Conservation (phyloP, 345 rosid species). For the Cardamine chenopodiifolia region DNA sequence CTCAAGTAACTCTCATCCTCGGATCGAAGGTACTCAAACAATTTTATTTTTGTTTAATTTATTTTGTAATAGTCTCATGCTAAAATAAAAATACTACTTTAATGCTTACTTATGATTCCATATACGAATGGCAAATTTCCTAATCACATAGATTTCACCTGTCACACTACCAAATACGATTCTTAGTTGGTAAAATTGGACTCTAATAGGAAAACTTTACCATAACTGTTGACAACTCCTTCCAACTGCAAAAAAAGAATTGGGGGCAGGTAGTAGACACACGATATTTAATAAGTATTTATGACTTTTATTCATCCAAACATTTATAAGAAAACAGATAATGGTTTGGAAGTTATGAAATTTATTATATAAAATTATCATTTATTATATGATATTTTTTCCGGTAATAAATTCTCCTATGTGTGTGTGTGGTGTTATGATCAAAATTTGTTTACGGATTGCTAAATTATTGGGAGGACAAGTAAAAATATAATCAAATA, state of each 20-base stretch:
- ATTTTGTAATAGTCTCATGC: background rate
- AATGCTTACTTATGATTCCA: background rate
- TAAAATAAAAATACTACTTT: background rate
- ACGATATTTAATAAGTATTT: background rate
- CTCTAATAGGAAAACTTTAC: slow-evolving; percentile 21
- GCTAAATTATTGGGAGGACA: background rate
- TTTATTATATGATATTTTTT: background rate
- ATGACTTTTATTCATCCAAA: slow-evolving; percentile 24
- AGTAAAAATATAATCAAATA: background rate
- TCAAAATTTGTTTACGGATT: background rate
- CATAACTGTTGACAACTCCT: slow-evolving; percentile 32
- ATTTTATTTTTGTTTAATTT: too few species aligned
- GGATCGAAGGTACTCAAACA: too few species aligned
- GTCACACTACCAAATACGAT: slow-evolving; percentile 17
- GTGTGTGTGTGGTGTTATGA: background rate
- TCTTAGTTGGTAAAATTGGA: slow-evolving; percentile 22
- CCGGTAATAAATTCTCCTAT: background rate
- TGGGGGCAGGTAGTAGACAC: slow-evolving; percentile 30
- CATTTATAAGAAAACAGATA: slow-evolving; percentile 17
- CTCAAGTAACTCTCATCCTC: too few species aligned
- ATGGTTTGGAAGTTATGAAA: slow-evolving; percentile 30
- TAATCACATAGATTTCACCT: background rate
- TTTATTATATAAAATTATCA: slow-evolving; percentile 7
- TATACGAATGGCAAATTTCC: background rate
- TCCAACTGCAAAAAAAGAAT: slow-evolving; percentile 7